A percentile compares a stretch with the other conserved stretches of the same genome.
phyloP scores from a whole-genome alignment of 2,329 filamentous ascomycete genomes.

The Ilyonectria robusta region DNA sequence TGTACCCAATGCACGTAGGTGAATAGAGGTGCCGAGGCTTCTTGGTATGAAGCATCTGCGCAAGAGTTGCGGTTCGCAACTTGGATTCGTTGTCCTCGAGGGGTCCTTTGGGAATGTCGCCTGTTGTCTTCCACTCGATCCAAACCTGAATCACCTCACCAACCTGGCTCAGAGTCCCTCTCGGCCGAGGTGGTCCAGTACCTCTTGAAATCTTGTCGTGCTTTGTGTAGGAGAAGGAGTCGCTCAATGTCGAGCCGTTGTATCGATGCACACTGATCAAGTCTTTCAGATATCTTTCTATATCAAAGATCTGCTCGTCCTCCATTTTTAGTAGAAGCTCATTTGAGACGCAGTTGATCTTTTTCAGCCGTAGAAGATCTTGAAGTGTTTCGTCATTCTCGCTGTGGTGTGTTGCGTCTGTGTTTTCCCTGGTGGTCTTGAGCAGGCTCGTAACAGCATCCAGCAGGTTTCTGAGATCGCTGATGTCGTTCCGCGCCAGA shows the following conservation, averaged over 20 bases:
- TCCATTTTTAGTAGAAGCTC: not conserved
- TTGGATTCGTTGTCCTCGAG: constrained; percentile 10
- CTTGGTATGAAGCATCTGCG: constrained; percentile 8
- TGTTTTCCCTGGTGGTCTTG: not conserved
- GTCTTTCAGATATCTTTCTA: constrained; percentile 1
- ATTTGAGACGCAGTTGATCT: constrained; percentile 11
- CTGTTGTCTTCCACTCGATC: constrained; percentile 9
- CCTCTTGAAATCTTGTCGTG: too few species aligned
- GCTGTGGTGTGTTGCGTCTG: too few species aligned
- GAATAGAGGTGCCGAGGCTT: constrained; percentile 12
- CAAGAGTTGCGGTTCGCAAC: constrained; percentile 10
- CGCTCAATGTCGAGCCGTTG: not conserved
- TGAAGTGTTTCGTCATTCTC: constrained; percentile 7
- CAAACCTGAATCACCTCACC: not conserved
- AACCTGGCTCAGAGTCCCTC: not conserved
- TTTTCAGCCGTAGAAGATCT: constrained; percentile 13
- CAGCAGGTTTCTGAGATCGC: constrained; percentile 5
- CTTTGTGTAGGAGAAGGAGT: not conserved
- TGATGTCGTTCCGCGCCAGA: not conserved
- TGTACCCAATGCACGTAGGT: constrained; percentile 11
- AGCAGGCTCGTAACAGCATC: not conserved
- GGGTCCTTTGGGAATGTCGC: not conserved
- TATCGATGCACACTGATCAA: constrained; percentile 5
- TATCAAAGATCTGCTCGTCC: not conserved
- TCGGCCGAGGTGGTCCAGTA: too few species aligned